A percentile compares a stretch with the other conserved stretches of the same genome.
Evolutionary conservation across 1,284 basidiomycete genomes (phyloP).

Genomic region (Phylloboletellus chloephorus): DNA sequence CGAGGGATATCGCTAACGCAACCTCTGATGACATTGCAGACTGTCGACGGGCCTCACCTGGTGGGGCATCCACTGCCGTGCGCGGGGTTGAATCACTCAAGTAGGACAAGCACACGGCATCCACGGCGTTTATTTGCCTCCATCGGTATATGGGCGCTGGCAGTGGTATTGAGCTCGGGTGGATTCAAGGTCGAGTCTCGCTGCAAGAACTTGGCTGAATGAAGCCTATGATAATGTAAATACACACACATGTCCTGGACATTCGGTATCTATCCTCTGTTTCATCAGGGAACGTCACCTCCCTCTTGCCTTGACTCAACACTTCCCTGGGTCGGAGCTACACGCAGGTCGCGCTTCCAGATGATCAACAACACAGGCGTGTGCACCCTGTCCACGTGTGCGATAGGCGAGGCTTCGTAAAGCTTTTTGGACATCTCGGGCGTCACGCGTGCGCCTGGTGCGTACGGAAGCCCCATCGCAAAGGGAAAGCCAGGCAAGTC

Average conservation of each 20-base stretch:
- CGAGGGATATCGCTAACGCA: conserved; percentile 11
- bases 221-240: too few relatives aligned
- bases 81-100: background rate
- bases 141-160: too few relatives aligned
- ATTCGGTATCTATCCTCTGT: too few relatives aligned
- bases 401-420: conserved; percentile 49
- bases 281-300: conserved; percentile 53
- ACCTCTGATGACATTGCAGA: conserved; percentile 13
- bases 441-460: conserved; percentile 34
- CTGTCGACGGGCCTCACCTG: background rate
- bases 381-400: conserved; percentile 44
- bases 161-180: too few relatives aligned
- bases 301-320: conserved; percentile 44
- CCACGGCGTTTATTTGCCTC: too few relatives aligned
- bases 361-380: conserved; percentile 52
- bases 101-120: conserved; percentile 1
- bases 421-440: conserved; percentile 41
- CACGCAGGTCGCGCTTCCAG: conserved; percentile 53
- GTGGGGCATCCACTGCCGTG: background rate
- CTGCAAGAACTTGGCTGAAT: too few relatives aligned
- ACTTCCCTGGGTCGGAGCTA: conserved; percentile 53
- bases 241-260: too few relatives aligned
- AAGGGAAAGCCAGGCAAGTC: conserved; percentile 72
- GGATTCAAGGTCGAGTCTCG: too few relatives aligned
- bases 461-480: conserved; percentile 38